These are phyloP conservation scores for Brettanomyces anomalus DNA, from an alignment of 805 yeast genomes.

Conservation along the genomic window DNA sequence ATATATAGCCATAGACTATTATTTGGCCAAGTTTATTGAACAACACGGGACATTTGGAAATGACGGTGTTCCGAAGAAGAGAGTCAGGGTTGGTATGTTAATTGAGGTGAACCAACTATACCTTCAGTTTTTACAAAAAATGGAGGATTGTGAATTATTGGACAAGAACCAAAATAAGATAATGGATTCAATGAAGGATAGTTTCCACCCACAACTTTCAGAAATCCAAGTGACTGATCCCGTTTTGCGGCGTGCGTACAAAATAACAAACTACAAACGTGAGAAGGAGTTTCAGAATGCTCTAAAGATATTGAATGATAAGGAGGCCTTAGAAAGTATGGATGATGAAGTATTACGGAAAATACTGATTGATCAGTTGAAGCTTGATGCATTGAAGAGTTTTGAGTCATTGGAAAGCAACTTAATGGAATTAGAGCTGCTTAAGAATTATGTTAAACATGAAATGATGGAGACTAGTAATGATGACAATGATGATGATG, in stretches of 20 bases:
- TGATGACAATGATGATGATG: constrained; percentile 4
- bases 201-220: constrained; percentile 32
- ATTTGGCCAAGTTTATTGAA: constrained; percentile 38
- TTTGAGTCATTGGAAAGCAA: constrained; percentile 49
- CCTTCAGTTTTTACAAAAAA: constrained; percentile 35
- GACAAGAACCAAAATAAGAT: constrained; percentile 26
- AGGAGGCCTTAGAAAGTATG: constrained; percentile 26
- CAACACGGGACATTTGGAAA: constrained; percentile 16
- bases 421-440: constrained; percentile 57
- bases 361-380: constrained; percentile 47
- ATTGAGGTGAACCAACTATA: constrained; percentile 34
- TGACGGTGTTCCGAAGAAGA: constrained; percentile 7
- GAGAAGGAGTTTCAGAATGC: constrained; percentile 45
- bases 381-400: constrained; percentile 41
- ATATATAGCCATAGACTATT: constrained; percentile 50
- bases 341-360: constrained; percentile 62
- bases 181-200: constrained; percentile 31
- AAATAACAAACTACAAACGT: constrained; percentile 56
- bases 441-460: constrained; percentile 21
- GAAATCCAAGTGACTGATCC: constrained; percentile 27
- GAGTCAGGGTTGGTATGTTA: constrained; percentile 25
- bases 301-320: constrained; percentile 31
- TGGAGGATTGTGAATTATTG: constrained; percentile 38
- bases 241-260: constrained; percentile 50
- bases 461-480: constrained; percentile 6